A percentile compares a stretch with the other conserved stretches of the same genome.
phyloP scores from a whole-genome alignment of 1,139 yeast genomes.

The Hansenula sp. region DNA sequence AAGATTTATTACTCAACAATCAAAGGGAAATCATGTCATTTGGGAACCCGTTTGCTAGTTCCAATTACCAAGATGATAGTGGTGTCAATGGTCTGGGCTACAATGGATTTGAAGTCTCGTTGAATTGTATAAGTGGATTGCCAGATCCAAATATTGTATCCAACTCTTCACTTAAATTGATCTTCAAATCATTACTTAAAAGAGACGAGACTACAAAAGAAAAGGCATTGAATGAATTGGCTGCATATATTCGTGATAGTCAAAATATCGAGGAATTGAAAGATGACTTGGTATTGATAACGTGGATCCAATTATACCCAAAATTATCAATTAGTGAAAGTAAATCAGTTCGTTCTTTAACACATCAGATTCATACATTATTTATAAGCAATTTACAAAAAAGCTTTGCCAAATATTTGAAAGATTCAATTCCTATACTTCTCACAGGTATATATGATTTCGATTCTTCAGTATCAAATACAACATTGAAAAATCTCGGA shows the following conservation, averaged over 20 bases:
- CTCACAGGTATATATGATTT: constrained; percentile 65
- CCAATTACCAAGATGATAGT: constrained; percentile 5
- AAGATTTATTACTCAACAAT: too few relatives aligned
- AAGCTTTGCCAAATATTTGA: constrained; percentile 56
- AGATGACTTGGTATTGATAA: constrained; percentile 48
- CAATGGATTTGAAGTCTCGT: constrained; percentile 62
- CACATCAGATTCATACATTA: constrained; percentile 63
- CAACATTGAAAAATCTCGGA: constrained; percentile 44
- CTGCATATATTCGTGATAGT: constrained; percentile 26
- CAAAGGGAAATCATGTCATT: constrained; percentile 10
- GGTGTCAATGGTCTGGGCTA: constrained; percentile 28
- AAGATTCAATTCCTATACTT: constrained; percentile 71
- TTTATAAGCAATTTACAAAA: constrained; percentile 53
- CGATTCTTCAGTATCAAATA: constrained; percentile 54
- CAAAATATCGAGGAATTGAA: constrained; percentile 28
- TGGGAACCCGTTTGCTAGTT: constrained; percentile 18
- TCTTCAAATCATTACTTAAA: constrained; percentile 72
- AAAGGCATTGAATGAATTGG: constrained; percentile 63
- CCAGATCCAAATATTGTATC: constrained; percentile 64
- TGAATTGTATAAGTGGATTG: constrained; percentile 72
- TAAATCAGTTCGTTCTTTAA: constrained; percentile 50
- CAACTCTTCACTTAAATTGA: constrained; percentile 55
- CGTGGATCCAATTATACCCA: constrained; percentile 83
- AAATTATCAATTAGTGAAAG: constrained; percentile 72
- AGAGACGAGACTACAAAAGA: constrained; percentile 83